phyloP scores from a whole-genome alignment of 352 stramenopile genomes.

The Phytophthora kernoviae region DNA sequence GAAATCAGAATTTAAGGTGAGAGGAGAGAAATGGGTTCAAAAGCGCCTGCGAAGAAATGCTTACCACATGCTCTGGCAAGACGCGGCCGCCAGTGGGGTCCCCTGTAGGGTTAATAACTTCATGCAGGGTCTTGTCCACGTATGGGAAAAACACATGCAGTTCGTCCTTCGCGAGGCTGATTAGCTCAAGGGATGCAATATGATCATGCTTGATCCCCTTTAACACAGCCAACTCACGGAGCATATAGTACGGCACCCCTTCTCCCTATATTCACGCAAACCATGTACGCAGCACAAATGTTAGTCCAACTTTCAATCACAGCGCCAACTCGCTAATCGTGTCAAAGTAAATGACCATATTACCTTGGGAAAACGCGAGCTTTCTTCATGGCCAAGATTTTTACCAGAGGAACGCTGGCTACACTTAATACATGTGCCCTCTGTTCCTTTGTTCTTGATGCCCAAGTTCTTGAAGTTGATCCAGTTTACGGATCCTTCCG shows the following conservation, averaged over 20 bases:
- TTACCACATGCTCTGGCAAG: conserved; percentile 73
- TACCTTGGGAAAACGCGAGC: conserved; percentile 87
- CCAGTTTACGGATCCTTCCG: conserved; percentile 84
- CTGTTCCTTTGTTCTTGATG: conserved; percentile 91
- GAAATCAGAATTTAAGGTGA: conserved; percentile 10
- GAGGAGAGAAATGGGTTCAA: neutral
- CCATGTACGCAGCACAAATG: conserved; percentile 1
- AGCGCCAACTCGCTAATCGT: neutral
- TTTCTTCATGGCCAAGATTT: conserved; percentile 90
- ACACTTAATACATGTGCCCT: conserved; percentile 89
- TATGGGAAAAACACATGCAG: conserved; percentile 92
- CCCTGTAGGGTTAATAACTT: conserved; percentile 90
- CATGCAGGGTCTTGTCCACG: conserved; percentile 90
- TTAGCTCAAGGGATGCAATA: conserved; percentile 88
- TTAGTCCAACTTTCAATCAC: conserved; percentile 5
- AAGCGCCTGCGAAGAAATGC: conserved; percentile 19
- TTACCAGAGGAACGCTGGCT: conserved; percentile 84
- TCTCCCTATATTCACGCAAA: conserved; percentile 59
- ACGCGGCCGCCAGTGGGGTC: conserved; percentile 80
- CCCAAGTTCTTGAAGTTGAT: conserved; percentile 89
- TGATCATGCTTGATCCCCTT: conserved; percentile 89
- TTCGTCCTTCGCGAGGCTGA: conserved; percentile 86
- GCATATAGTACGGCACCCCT: conserved; percentile 94
- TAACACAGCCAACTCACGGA: conserved; percentile 88
- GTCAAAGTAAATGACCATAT: neutral